A percentile compares a stretch with the other conserved stretches of the same genome.
Evolutionary conservation across 306 rosid genomes (phyloP).

Genomic region (Gleditsia sinensis): DNA sequence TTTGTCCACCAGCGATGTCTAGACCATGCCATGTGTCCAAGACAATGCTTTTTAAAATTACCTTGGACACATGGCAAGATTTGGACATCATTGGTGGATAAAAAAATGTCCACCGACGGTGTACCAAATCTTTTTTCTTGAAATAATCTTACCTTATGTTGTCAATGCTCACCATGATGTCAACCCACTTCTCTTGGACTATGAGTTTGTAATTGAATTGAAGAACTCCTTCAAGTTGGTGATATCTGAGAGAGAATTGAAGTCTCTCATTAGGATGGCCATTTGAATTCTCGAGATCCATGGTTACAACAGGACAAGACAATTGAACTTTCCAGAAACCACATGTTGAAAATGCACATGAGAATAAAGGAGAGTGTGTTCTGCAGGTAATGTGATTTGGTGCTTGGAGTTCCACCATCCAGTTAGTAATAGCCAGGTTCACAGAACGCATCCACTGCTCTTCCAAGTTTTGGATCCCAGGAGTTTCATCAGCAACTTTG

Average conservation of each 20-base stretch:
- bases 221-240: constrained; percentile 90
- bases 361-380: constrained; percentile 76
- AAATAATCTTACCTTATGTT: constrained; percentile 70
- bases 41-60: no score
- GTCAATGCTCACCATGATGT: constrained; percentile 65
- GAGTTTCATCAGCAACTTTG: constrained; percentile 64
- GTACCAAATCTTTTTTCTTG: no score
- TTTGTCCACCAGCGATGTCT: no score
- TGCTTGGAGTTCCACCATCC: constrained; percentile 68
- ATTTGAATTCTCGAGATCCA: constrained; percentile 60
- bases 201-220: constrained; percentile 74
- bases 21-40: no score
- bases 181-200: constrained; percentile 68
- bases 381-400: constrained; percentile 32
- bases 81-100: no score
- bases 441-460: constrained; percentile 93
- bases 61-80: no score
- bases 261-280: constrained; percentile 66
- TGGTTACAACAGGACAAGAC: constrained; percentile 81
- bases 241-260: constrained; percentile 74
- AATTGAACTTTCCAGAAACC: constrained; percentile 89
- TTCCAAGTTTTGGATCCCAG: constrained; percentile 81
- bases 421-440: constrained; percentile 84
- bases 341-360: constrained; percentile 61
- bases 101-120: no score